phyloP scores from a whole-genome alignment of 129 eudicot genomes.

The Glebionis coronaria region DNA sequence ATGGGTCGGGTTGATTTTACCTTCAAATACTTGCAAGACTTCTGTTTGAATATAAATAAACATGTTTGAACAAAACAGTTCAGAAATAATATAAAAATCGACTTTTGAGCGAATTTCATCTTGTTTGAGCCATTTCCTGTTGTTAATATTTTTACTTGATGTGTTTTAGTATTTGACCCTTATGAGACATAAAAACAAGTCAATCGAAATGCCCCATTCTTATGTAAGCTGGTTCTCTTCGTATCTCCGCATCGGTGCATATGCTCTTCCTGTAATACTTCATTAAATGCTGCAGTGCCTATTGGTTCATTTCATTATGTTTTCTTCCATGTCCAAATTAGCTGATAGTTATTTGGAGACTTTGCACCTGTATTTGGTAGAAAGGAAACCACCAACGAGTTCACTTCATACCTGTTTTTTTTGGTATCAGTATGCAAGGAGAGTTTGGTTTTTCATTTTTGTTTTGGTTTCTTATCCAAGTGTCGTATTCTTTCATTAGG shows the following conservation, averaged over 20 bases:
- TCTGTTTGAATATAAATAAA: too few relatives aligned
- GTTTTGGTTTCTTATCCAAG: background rate
- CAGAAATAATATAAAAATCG: background rate
- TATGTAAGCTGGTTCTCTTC: background rate
- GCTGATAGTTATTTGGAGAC: background rate
- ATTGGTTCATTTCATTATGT: constrained; percentile 19
- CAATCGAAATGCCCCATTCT: background rate
- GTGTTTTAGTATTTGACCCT: too few relatives aligned
- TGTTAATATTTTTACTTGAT: too few relatives aligned
- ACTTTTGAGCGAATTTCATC: background rate
- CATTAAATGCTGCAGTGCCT: background rate
- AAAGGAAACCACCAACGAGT: background rate
- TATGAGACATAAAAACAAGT: too few relatives aligned
- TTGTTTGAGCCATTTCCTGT: too few relatives aligned
- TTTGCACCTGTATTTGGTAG: constrained; percentile 8
- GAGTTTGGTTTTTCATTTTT: background rate
- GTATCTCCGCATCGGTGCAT: background rate
- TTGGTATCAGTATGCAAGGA: background rate
- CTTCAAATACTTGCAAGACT: background rate
- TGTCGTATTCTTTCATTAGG: background rate
- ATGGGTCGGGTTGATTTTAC: background rate
- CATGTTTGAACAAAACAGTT: background rate
- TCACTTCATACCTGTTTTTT: background rate
- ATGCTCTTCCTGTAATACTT: constrained; percentile 6
- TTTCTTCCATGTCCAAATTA: background rate